phyloP scores from a whole-genome alignment of 805 yeast genomes.

The Yamadazyma olivae region DNA sequence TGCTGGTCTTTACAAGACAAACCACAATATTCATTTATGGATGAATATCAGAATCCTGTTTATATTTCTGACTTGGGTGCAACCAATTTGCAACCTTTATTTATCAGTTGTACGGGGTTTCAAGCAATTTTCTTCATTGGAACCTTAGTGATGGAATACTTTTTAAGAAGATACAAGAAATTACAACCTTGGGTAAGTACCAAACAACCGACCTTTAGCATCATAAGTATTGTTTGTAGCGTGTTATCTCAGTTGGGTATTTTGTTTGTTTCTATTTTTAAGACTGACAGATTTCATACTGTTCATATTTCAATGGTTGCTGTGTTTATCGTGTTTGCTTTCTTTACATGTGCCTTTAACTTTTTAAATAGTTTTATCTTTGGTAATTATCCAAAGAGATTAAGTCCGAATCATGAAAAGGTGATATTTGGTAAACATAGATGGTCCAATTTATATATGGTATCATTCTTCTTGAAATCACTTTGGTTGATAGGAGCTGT shows the following conservation, averaged over 20 bases:
- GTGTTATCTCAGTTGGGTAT: conserved; percentile 69
- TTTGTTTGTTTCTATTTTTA: conserved; percentile 69
- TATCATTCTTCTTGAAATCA: conserved; percentile 51
- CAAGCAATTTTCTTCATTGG: conserved; percentile 75
- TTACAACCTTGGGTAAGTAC: conserved; percentile 50
- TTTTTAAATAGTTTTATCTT: conserved; percentile 36
- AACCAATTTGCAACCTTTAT: conserved; percentile 77
- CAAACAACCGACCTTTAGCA: conserved; percentile 42
- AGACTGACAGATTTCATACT: conserved; percentile 52
- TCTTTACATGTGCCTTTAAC: conserved; percentile 43
- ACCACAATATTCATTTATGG: conserved; percentile 62
- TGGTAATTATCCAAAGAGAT: conserved; percentile 33
- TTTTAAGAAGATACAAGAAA: conserved; percentile 54
- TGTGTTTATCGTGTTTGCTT: conserved; percentile 67
- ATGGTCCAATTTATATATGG: conserved; percentile 40
- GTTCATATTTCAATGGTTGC: conserved; percentile 72
- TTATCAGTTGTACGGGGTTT: conserved; percentile 71
- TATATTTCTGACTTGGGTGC: conserved; percentile 90
- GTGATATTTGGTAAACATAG: conserved; percentile 36
- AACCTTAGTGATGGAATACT: conserved; percentile 59
- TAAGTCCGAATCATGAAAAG: conserved; percentile 37
- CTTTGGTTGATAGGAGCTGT: conserved; percentile 68
- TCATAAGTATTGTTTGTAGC: conserved; percentile 43
- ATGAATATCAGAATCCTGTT: conserved; percentile 46
- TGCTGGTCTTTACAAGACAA: conserved; percentile 82